Base-by-base conservation (phyloP, 495 filamentous ascomycete species). In the Penicillium diatomitis region DNA sequence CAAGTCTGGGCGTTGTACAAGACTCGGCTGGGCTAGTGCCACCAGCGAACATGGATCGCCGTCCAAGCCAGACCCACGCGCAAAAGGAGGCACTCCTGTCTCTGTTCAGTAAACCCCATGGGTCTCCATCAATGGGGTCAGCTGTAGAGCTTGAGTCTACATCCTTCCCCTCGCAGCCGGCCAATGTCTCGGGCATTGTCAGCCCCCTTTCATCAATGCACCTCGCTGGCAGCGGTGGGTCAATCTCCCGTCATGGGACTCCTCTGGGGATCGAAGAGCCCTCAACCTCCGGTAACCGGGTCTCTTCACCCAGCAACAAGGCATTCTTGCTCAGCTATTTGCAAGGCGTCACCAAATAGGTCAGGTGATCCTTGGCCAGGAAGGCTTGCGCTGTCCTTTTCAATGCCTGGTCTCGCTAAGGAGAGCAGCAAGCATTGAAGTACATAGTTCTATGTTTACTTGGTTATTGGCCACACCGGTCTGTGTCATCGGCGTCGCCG, bases 321-420 rank as follows among this genome's bases (percentile, higher is more conserved):
- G 78, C 76, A n/a, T 94, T 94, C 54, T 68, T 94, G 55, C 67
- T 92, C 43, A 84, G 81, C 6, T 94, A 88, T 65, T 64, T 95
- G 59, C 76, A 81, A 53, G 75, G 73, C 47, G 76, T 84, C 41
- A 79, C 76, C 2, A 75, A 74, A 51, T 64, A 63, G 12, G 68
- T 63, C 50, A 69, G 65, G 49, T 70, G 28, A 51, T 20, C 20
- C 20, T 20, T 20, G 20, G 20, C 20, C 20, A 20, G 20, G 20
- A 20, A 20, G 20, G 20, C 20, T 20, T 20, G 20, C 20, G 20
- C 20, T 20, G 20, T 20, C 20, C 20, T 20, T 20, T 20, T 20
- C 20, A 20, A 20, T 20, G 20, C 20, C 20, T 20, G 20, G 20
- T 20, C 20, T 20, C 20, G 20, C 20, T 20, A 20, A 20, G 20